These are phyloP conservation scores for Pseudogymnoascus pannorum DNA, from an alignment of 2,329 filamentous ascomycete genomes.

Conservation along the genomic window DNA sequence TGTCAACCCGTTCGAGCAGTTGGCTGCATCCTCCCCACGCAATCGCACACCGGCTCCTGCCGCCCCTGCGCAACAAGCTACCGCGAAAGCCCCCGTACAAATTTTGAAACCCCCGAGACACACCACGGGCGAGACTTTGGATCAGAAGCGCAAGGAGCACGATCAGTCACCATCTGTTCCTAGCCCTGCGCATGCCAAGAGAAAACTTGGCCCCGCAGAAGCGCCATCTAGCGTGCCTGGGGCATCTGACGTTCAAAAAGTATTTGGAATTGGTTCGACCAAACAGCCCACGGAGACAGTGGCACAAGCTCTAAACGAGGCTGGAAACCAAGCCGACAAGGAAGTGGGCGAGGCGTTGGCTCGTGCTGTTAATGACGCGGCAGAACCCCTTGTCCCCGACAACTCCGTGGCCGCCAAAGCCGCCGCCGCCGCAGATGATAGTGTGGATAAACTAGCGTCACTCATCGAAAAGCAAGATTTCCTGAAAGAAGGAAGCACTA, in stretches of 20 bases:
- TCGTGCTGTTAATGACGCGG: constrained; percentile 26
- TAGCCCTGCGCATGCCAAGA: constrained; percentile 24
- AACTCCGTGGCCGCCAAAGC: constrained; percentile 38
- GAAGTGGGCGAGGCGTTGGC: constrained; percentile 60
- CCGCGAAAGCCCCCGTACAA: constrained; percentile 20
- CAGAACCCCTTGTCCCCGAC: background rate
- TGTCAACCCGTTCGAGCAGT: constrained; percentile 64
- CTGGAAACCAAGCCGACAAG: constrained; percentile 52
- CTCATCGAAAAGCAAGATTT: constrained; percentile 44
- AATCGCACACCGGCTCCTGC: constrained; percentile 45
- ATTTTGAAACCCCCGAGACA: constrained; percentile 28
- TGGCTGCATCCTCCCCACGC: constrained; percentile 58
- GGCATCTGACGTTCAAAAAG: constrained; percentile 32
- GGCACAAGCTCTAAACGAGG: constrained; percentile 58
- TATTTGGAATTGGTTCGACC: constrained; percentile 27
- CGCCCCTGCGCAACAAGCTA: constrained; percentile 32
- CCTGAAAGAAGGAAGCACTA: constrained; percentile 46
- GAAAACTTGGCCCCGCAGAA: constrained; percentile 22
- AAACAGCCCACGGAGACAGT: constrained; percentile 54
- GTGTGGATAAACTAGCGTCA: constrained; percentile 42
- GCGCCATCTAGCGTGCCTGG: constrained; percentile 23
- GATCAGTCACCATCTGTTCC: constrained; percentile 19
- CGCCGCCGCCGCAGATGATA: constrained; percentile 41
- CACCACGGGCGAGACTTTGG: constrained; percentile 16
- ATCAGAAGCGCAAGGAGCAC: constrained; percentile 26